Evolutionary conservation across 2,329 filamentous ascomycete species (phyloP).

Genomic region (Chaetomium sp.): DNA sequence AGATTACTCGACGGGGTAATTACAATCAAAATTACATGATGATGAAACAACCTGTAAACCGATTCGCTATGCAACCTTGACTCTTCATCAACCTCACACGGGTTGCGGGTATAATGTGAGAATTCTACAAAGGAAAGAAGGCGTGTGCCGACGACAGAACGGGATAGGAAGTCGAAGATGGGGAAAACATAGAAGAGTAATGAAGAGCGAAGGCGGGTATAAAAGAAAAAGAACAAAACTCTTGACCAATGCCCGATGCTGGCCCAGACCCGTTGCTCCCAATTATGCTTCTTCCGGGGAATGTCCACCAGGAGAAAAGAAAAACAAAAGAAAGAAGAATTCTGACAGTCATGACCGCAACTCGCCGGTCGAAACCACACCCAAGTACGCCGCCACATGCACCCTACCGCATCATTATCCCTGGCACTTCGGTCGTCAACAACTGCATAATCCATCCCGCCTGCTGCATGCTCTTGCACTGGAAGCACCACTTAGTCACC

Average conservation of each 20-base stretch:
- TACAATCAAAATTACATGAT: too few relatives aligned
- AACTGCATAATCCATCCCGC: conserved; percentile 51
- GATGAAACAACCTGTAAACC: too few relatives aligned
- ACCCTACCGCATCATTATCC: conserved; percentile 17
- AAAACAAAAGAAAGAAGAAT: background rate
- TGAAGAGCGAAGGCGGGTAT: too few relatives aligned
- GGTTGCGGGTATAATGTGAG: too few relatives aligned
- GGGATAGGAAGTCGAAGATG: too few relatives aligned
- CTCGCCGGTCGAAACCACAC: background rate
- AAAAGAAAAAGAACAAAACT: background rate
- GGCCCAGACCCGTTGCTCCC: background rate
- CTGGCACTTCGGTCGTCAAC: conserved; percentile 36
- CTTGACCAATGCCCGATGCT: too few relatives aligned
- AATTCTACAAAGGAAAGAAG: too few relatives aligned
- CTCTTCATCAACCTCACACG: too few relatives aligned
- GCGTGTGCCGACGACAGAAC: too few relatives aligned
- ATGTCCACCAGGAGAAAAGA: background rate
- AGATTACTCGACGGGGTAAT: too few relatives aligned
- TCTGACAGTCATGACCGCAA: background rate
- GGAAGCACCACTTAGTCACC: conserved; percentile 59
- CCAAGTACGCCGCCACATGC: background rate
- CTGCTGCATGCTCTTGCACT: conserved; percentile 47
- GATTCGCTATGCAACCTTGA: too few relatives aligned
- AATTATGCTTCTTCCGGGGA: background rate
- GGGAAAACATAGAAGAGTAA: too few relatives aligned